Evolutionary conservation across 2,329 filamentous ascomycete species (phyloP).

Genomic region (Cladobotryum protrusum): DNA sequence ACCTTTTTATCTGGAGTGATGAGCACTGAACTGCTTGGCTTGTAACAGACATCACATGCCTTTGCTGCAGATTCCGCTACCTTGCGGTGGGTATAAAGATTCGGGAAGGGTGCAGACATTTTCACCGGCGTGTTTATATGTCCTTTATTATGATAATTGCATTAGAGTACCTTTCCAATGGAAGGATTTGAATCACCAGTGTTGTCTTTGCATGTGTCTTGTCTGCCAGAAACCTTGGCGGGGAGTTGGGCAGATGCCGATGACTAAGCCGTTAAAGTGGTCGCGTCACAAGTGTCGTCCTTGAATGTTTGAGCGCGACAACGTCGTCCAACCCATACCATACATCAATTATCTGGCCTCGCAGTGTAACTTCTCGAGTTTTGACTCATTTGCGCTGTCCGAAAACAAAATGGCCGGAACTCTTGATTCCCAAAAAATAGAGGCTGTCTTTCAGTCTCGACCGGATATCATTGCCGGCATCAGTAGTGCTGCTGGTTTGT

Average conservation of each 20-base stretch:
- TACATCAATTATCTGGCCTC: background rate
- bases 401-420: conserved; percentile 31
- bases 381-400: background rate
- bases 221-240: background rate
- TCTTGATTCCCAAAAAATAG: conserved; percentile 46
- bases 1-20: conserved; percentile 89
- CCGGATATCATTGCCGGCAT: conserved; percentile 52
- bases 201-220: background rate
- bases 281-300: background rate
- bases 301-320: background rate
- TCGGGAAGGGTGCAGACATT: conserved; percentile 48
- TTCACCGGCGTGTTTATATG: background rate
- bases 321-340: background rate
- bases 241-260: background rate
- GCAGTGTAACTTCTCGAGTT: background rate
- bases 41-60: conserved; percentile 87
- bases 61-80: conserved; percentile 81
- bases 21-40: conserved; percentile 77
- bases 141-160: background rate
- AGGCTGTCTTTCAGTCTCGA: conserved; percentile 47
- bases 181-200: background rate
- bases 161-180: background rate
- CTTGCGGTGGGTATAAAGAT: conserved; percentile 77
- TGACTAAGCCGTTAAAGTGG: background rate
- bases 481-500: conserved; percentile 45